These are phyloP conservation scores for Thuidium tamariscinum DNA, from an alignment of 225 moss, liverwort and hornwort genomes.

Conservation along the genomic window DNA sequence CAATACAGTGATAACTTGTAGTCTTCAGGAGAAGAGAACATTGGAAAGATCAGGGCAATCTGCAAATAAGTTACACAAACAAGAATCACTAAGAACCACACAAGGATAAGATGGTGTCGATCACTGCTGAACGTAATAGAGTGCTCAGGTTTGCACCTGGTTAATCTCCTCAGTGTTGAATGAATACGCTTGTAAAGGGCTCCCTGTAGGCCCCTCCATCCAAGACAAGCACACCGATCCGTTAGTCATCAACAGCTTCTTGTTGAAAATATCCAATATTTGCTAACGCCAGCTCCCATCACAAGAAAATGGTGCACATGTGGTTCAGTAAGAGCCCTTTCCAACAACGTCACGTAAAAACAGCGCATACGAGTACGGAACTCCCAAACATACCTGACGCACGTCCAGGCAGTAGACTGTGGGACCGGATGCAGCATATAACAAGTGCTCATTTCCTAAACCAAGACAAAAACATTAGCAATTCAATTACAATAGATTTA, in stretches of 20 bases:
- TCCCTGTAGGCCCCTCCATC: conserved; percentile 56
- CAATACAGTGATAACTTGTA: not conserved
- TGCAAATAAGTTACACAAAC: not conserved
- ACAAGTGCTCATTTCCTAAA: conserved; percentile 33
- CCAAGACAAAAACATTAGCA: not conserved
- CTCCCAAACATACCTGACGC: conserved; percentile 37
- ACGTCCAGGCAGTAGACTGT: conserved; percentile 35
- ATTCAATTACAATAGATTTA: not conserved
- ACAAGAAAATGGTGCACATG: not conserved
- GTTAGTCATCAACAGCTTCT: conserved; percentile 18
- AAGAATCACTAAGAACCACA: not conserved
- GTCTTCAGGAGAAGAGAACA: not conserved
- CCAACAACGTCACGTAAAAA: not conserved
- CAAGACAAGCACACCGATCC: conserved; percentile 15
- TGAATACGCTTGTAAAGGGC: conserved; percentile 23
- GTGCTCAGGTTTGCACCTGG: conserved; percentile 16
- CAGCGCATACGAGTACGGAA: not conserved
- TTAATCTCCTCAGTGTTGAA: conserved; percentile 49
- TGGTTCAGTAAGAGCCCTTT: not conserved
- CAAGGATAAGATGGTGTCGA: not conserved
- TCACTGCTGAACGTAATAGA: not conserved
- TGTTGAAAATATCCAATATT: not conserved
- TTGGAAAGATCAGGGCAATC: not conserved
- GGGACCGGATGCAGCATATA: conserved; percentile 59
- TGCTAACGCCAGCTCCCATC: not conserved